Evolutionary conservation across 306 rosid genomes (phyloP).

Genomic region (Elaeagnus macrophylla): DNA sequence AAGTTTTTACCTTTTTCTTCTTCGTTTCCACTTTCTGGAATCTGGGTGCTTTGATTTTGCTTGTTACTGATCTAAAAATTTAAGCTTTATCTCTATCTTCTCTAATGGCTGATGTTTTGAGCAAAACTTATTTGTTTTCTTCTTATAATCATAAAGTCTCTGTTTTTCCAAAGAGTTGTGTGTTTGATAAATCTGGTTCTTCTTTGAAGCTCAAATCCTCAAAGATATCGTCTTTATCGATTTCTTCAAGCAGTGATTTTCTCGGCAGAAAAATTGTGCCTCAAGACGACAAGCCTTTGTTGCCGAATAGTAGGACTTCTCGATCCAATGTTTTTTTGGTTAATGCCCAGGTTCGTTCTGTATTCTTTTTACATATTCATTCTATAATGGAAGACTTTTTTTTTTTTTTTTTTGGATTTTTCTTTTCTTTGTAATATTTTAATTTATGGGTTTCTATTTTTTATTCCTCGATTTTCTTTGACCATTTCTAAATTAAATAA

Average conservation of each 20-base stretch:
- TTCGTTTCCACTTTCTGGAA: too few species aligned
- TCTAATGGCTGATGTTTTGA: slow-evolving; percentile 45
- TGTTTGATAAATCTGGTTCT: slow-evolving; percentile 15
- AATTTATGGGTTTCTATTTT: neutral
- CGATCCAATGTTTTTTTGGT: slow-evolving; percentile 22
- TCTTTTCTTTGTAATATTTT: neutral
- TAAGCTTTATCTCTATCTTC: neutral
- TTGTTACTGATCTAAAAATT: too few species aligned
- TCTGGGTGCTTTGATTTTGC: too few species aligned
- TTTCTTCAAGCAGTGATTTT: slow-evolving; percentile 24
- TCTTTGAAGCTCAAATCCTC: slow-evolving; percentile 29
- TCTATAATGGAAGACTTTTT: neutral
- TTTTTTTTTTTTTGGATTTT: too few species aligned
- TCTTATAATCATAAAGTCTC: slow-evolving; percentile 27
- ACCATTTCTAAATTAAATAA: neutral
- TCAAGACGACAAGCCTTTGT: slow-evolving; percentile 19
- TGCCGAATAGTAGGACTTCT: slow-evolving; percentile 16
- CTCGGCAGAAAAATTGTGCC: slow-evolving; percentile 27
- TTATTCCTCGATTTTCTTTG: neutral
- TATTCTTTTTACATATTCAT: neutral
- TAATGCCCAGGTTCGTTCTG: slow-evolving; percentile 38
- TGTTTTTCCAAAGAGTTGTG: slow-evolving; percentile 24
- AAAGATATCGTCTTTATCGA: slow-evolving; percentile 24
- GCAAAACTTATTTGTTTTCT: slow-evolving; percentile 39
- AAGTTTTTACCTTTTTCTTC: too few species aligned